phyloP scores from a whole-genome alignment of 495 filamentous ascomycete species.

The Talaromyces nanjingensis region DNA sequence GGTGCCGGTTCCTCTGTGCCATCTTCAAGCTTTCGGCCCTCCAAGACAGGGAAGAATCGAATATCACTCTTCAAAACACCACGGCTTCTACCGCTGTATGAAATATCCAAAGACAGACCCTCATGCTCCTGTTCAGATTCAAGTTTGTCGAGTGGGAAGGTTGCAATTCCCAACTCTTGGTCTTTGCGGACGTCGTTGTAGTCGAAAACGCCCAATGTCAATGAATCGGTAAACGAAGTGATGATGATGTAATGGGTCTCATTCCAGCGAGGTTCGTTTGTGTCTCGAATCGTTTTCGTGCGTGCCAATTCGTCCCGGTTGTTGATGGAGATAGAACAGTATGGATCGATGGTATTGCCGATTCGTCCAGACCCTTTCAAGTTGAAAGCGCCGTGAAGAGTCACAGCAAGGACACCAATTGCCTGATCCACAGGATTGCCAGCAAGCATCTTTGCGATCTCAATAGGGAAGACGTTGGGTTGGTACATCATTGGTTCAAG shows the following conservation, averaged over 20 bases:
- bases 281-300: slow-evolving; percentile 84
- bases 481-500: slow-evolving; percentile 94
- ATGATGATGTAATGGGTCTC: slow-evolving; percentile 94
- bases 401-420: slow-evolving; percentile 88
- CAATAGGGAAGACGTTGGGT: slow-evolving; percentile 95
- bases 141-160: slow-evolving; percentile 75
- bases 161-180: slow-evolving; percentile 83
- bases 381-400: slow-evolving; percentile 81
- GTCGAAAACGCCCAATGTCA: slow-evolving; percentile 80
- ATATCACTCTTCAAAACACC: slow-evolving; percentile 76
- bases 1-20: slow-evolving; percentile 74
- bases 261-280: slow-evolving; percentile 83
- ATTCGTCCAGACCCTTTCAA: slow-evolving; percentile 95
- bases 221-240: slow-evolving; percentile 75
- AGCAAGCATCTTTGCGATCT: slow-evolving; percentile 98
- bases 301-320: slow-evolving; percentile 68
- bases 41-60: slow-evolving; percentile 90
- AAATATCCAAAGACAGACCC: slow-evolving; percentile 76
- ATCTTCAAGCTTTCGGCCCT: slow-evolving; percentile 61
- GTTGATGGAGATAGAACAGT: slow-evolving; percentile 82
- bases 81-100: slow-evolving; percentile 73
- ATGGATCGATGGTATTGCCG: slow-evolving; percentile 88
- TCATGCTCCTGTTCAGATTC: slow-evolving; percentile 68
- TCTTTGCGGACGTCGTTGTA: slow-evolving; percentile 96
- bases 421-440: slow-evolving; percentile 91